Evolutionary conservation across 768 basidiomycete genomes (phyloP).

Genomic region (Phlegmacium glaucopus): DNA sequence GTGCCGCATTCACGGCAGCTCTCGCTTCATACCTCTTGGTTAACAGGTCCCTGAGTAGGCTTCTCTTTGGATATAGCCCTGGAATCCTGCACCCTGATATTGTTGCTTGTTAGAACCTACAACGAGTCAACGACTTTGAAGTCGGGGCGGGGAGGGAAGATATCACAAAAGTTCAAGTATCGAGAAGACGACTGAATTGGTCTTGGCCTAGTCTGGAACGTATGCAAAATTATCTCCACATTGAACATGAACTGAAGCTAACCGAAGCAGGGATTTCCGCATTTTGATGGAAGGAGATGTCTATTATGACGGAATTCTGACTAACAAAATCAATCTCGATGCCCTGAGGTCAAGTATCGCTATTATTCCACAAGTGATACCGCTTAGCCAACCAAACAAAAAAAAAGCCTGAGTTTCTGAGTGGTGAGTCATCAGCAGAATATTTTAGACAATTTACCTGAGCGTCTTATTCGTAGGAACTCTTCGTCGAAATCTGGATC

Average conservation of each 20-base stretch:
- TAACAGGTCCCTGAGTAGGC: constrained; percentile 33
- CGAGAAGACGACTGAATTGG: background rate
- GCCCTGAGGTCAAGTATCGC: constrained; percentile 53
- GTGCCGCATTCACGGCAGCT: constrained; percentile 49
- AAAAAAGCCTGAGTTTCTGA: constrained; percentile 28
- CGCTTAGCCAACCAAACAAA: background rate
- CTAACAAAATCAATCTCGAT: constrained; percentile 47
- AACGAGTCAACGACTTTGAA: constrained; percentile 51
- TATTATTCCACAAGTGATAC: constrained; percentile 47
- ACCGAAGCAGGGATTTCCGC: constrained; percentile 42
- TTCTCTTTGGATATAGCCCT: constrained; percentile 60
- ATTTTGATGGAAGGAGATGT: constrained; percentile 53
- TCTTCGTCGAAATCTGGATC: constrained; percentile 63
- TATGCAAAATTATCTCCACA: constrained; percentile 58
- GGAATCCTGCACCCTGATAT: constrained; percentile 54
- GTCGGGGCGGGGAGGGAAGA: constrained; percentile 42
- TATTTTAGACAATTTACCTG: no score
- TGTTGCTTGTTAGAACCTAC: constrained; percentile 43
- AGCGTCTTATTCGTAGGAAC: constrained; percentile 32
- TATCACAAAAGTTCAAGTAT: background rate
- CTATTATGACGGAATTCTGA: constrained; percentile 48
- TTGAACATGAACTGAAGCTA: constrained; percentile 52
- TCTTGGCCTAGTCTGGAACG: constrained; percentile 45
- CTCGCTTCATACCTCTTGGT: constrained; percentile 57
- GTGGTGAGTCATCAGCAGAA: constrained; percentile 12